Percentiles rank a stretch among this genome's conserved stretches.
Conservation (phyloP, 441 rosid genomes). For the Eruca vesicaria region DNA sequence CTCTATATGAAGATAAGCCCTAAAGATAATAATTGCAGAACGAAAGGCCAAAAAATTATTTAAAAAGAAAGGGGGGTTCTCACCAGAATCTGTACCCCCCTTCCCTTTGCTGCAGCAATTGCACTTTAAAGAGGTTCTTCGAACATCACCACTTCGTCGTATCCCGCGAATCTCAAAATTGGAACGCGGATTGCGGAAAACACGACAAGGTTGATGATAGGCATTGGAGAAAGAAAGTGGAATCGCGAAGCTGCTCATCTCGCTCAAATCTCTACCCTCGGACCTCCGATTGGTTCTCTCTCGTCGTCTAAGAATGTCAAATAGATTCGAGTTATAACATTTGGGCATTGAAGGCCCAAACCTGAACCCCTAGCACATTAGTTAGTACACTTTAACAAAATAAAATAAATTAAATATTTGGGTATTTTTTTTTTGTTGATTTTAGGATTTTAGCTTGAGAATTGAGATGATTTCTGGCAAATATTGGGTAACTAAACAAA, state of each 20-base stretch:
- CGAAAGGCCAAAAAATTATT: background rate
- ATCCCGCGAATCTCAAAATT: conserved; percentile 30
- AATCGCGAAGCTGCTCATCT: conserved; percentile 29
- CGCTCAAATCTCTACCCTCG: background rate
- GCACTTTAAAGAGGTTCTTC: conserved; percentile 34
- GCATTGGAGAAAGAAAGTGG: conserved; percentile 10
- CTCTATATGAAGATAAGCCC: background rate
- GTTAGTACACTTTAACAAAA: too few relatives aligned
- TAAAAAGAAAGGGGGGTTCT: background rate
- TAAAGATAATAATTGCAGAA: background rate
- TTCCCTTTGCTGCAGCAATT: conserved; percentile 42
- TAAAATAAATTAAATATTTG: too few relatives aligned
- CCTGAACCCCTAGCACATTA: background rate
- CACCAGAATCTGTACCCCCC: conserved; percentile 48
- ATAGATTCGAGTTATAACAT: background rate
- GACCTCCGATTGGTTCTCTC: background rate
- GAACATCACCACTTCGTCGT: conserved; percentile 14
- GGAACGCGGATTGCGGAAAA: conserved; percentile 11
- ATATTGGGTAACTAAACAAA: too few relatives aligned
- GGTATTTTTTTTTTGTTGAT: too few relatives aligned
- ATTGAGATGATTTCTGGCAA: too few relatives aligned
- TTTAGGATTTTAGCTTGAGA: too few relatives aligned
- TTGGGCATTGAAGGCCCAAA: background rate
- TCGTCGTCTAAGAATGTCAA: background rate
- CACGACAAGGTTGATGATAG: conserved; percentile 9